Percentiles rank a stretch among this genome's conserved stretches.
These are phyloP conservation scores for Trypanosoma conorhini DNA, from an alignment of 208 protist genomes.

Conservation along the genomic window DNA sequence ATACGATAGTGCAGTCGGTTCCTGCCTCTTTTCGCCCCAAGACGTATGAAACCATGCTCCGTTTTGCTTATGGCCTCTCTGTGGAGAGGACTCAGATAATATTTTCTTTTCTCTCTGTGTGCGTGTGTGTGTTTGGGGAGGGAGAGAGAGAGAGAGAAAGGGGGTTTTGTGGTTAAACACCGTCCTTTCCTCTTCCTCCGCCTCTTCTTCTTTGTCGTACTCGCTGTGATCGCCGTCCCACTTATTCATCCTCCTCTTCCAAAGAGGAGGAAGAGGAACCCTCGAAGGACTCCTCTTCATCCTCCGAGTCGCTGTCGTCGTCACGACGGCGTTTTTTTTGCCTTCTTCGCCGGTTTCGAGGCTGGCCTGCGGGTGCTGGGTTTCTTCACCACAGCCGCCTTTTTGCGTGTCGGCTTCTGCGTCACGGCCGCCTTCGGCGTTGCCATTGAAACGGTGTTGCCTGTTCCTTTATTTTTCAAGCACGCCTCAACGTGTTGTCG, in stretches of 20 bases:
- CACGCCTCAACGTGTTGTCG: constrained; percentile 61
- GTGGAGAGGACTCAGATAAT: not conserved
- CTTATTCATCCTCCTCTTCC: not conserved
- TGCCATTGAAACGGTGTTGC: not conserved
- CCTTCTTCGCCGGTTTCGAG: constrained; percentile 25
- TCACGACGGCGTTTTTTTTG: constrained; percentile 27
- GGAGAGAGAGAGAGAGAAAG: too few species aligned
- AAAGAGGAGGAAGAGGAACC: not conserved
- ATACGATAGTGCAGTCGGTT: not conserved
- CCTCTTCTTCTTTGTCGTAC: not conserved
- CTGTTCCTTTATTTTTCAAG: constrained; percentile 16
- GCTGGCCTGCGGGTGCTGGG: constrained; percentile 1
- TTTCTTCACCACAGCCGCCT: constrained; percentile 12
- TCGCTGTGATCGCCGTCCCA: not conserved
- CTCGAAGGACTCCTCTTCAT: constrained; percentile 16
- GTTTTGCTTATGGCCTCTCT: not conserved
- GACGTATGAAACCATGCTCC: not conserved
- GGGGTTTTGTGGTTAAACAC: not conserved
- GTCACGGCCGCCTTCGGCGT: not conserved
- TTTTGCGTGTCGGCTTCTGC: constrained; percentile 13
- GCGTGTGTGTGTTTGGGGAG: not conserved
- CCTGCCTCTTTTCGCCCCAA: not conserved
- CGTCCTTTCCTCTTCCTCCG: not conserved
- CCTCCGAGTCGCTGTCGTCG: constrained; percentile 23
- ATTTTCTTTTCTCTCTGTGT: not conserved